Evolutionary conservation across 495 filamentous ascomycete genomes (phyloP), one percentile per base, ranked within the genome.

Genomic region (Penicillium canescens): DNA sequence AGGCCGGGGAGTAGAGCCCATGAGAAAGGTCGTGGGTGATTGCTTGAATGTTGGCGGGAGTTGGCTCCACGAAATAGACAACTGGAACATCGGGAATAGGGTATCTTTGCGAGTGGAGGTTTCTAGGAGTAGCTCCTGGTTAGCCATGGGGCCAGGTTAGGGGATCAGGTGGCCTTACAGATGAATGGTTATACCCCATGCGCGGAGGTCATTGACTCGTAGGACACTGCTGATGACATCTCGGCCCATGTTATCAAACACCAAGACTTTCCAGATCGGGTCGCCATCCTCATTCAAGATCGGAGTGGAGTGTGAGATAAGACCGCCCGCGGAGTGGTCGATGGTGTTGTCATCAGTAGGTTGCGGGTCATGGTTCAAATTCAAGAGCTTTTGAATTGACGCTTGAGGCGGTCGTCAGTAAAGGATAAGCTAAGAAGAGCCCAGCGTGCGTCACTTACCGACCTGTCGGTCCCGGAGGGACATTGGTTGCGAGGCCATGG

Each of bases 61-160:
- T 95, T 6, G 95, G 95, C 64, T 99, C 95, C 60, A 98, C 82
- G 12, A 99, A 81, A 66, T 99, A 99, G 46, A 99, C 83, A 47
- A 94, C 95, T 5, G 94, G 93, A 21, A 97, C 95, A 69, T 99
- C 95, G 42, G 94, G 94, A 54, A 99, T 97, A 9, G 91, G 83
- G 62, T 96, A 90, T 66, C 95, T 80, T 50, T 85, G 76, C 9
- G 90, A 85, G 52, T 89, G 83, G 65, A 99, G 84, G 67, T 92
- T 90, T 68, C 88, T 91, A 54, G 23, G 21, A 31, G 23, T 34
- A 14, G 39, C 34, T 45, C 24, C n/a, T 55, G 42, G 52, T 62
- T 52, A 61, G 58, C 40, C 18, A 41, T 44, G 24, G 43, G 34
- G 54, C 41, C 24, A 37, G 24, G 11, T 34, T 8, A 26, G 36